Percentiles rank a stretch among this genome's conserved stretches.
phyloP scores from a whole-genome alignment of 1,284 basidiomycete species.

The Garcileccinum viscosum region DNA sequence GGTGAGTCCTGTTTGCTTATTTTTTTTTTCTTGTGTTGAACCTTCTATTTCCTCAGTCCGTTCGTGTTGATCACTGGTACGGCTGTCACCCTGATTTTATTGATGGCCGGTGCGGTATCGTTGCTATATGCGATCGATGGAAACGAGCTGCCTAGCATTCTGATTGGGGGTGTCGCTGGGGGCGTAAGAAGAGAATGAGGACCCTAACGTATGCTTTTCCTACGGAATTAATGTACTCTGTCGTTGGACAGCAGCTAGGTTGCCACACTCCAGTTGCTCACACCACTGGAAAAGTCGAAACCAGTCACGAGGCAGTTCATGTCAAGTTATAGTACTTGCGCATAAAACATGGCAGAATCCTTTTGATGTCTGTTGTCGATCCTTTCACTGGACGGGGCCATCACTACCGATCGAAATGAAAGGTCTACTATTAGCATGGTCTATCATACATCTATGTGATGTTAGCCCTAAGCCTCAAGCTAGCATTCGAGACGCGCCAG shows the following conservation, averaged over 20 bases:
- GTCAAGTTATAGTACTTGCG: not conserved
- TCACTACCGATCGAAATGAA: too few species aligned
- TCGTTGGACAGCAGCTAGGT: slow-evolving; percentile 2
- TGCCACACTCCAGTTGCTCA: not conserved
- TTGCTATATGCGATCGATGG: slow-evolving; percentile 68
- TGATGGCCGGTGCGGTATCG: slow-evolving; percentile 71
- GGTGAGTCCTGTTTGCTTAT: slow-evolving; percentile 51
- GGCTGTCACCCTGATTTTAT: slow-evolving; percentile 63
- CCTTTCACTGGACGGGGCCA: too few species aligned
- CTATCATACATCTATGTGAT: not conserved
- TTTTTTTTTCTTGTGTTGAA: not conserved
- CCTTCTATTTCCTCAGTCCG: slow-evolving; percentile 47
- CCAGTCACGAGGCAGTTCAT: not conserved
- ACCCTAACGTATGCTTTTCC: not conserved
- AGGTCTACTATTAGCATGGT: not conserved
- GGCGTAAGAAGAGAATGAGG: slow-evolving; percentile 54
- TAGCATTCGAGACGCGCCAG: not conserved
- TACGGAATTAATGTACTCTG: slow-evolving; percentile 5
- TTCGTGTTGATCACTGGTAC: slow-evolving; percentile 79
- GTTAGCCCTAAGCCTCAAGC: not conserved
- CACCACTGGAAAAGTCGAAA: not conserved
- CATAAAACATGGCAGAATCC: not conserved
- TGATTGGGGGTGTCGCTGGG: slow-evolving; percentile 63
- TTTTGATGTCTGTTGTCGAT: too few species aligned
- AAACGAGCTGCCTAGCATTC: slow-evolving; percentile 70